A percentile compares a stretch with the other conserved stretches of the same genome.
phyloP scores from a whole-genome alignment of 805 yeast genomes.

The Hanseniaspora clermontiae region DNA sequence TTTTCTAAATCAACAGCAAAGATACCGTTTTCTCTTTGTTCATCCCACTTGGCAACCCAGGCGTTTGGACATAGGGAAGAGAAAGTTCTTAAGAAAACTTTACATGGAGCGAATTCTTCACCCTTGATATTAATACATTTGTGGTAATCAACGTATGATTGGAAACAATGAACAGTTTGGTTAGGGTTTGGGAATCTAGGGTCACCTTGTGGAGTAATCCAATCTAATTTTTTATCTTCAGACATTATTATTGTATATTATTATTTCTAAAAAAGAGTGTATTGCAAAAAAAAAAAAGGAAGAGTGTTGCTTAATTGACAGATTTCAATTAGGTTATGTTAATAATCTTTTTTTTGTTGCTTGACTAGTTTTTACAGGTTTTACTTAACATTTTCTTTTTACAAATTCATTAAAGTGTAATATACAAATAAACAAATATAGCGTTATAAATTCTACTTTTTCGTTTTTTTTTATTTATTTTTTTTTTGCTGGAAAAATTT shows the following conservation, averaged over 20 bases:
- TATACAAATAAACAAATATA: no score
- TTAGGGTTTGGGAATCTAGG: conserved; percentile 94
- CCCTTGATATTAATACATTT: conserved; percentile 94
- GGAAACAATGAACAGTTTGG: conserved; percentile 98
- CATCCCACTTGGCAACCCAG: conserved; percentile 83
- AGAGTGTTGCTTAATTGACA: not conserved
- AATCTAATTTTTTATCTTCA: conserved; percentile 16
- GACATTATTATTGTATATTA: conserved; percentile 3
- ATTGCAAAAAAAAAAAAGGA: not conserved
- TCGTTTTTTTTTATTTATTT: not conserved
- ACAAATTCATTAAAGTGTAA: no score
- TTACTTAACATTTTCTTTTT: not conserved
- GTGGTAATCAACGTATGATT: conserved; percentile 94
- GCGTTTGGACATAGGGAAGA: conserved; percentile 72
- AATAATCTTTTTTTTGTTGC: not conserved
- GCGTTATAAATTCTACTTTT: not conserved
- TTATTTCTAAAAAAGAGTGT: not conserved
- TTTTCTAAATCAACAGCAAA: conserved; percentile 40
- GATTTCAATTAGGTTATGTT: not conserved
- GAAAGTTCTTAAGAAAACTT: conserved; percentile 85
- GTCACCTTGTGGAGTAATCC: conserved; percentile 64
- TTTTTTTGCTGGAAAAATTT: not conserved
- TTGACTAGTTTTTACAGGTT: not conserved
- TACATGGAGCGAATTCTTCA: conserved; percentile 95
- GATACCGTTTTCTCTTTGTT: conserved; percentile 56